A percentile compares a stretch with the other conserved stretches of the same genome.
Conservation (phyloP, 2,329 filamentous ascomycete genomes). For the Blastomyces silverae region DNA sequence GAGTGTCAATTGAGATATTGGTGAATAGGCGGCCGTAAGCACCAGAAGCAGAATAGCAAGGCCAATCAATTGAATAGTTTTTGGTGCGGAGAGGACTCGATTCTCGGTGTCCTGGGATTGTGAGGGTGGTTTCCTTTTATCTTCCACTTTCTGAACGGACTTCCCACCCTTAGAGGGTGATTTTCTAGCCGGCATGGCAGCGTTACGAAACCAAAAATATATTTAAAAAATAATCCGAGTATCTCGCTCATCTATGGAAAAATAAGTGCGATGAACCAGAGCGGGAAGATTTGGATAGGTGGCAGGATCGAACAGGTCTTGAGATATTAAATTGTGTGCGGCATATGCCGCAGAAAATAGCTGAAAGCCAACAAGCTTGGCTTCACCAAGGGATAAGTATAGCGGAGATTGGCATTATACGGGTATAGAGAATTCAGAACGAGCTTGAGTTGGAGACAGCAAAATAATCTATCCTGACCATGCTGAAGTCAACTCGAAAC, state of each 20-base stretch:
- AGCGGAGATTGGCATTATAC: background rate
- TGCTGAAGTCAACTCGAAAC: background rate
- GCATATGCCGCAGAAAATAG: background rate
- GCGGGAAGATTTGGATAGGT: background rate
- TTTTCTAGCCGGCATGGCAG: conserved; percentile 5
- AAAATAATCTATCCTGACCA: background rate
- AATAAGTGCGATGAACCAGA: background rate
- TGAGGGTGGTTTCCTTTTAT: background rate
- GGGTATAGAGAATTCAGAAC: background rate
- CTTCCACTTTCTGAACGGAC: background rate
- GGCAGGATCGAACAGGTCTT: background rate
- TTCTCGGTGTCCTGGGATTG: conserved; percentile 21
- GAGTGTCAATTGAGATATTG: conserved; percentile 57
- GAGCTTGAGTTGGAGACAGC: background rate
- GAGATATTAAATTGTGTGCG: background rate
- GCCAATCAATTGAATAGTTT: conserved; percentile 26
- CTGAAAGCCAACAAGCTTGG: background rate
- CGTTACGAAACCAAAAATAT: background rate
- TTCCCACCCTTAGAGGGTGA: background rate
- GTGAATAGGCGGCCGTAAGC: conserved; percentile 38
- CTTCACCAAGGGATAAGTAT: background rate
- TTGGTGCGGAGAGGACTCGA: conserved; percentile 24
- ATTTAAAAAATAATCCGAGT: background rate
- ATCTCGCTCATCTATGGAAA: background rate
- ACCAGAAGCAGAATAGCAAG: conserved; percentile 33